Conservation (phyloP, 2,329 filamentous ascomycete species). For the Metarhizium brunneum region DNA sequence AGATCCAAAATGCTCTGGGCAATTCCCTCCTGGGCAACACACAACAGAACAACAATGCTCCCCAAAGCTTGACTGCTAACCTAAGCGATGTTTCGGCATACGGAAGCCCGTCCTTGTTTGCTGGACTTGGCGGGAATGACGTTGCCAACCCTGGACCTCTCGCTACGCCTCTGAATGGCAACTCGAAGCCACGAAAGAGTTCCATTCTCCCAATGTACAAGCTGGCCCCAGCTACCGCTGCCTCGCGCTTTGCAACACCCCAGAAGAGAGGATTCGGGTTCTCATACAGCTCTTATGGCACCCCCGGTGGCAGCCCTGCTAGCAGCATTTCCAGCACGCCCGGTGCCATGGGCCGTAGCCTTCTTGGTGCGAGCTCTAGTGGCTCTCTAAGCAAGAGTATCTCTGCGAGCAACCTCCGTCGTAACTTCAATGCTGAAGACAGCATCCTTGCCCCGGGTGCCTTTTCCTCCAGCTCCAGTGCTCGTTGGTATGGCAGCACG, state of each 20-base stretch:
- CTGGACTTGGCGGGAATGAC: slow-evolving; percentile 55
- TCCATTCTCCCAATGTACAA: slow-evolving; percentile 81
- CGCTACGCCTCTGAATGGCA: slow-evolving; percentile 76
- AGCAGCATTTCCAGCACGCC: slow-evolving; percentile 59
- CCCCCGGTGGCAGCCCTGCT: slow-evolving; percentile 60
- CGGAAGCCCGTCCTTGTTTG: slow-evolving; percentile 79
- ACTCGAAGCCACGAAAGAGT: slow-evolving; percentile 64
- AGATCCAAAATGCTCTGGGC: slow-evolving; percentile 34
- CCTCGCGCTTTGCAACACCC: slow-evolving; percentile 71
- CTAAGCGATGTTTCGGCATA: slow-evolving; percentile 81
- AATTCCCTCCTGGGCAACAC: slow-evolving; percentile 51
- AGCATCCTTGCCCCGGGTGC: slow-evolving; percentile 80
- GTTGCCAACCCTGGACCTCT: slow-evolving; percentile 73
- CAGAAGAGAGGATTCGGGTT: slow-evolving; percentile 86
- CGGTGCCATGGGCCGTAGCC: slow-evolving; percentile 54
- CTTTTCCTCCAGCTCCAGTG: slow-evolving; percentile 60
- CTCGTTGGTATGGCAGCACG: slow-evolving; percentile 56
- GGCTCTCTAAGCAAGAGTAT: slow-evolving; percentile 77
- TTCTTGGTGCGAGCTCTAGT: slow-evolving; percentile 56
- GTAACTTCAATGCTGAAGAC: slow-evolving; percentile 72
- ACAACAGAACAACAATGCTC: slow-evolving; percentile 39
- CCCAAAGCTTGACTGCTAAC: slow-evolving; percentile 65
- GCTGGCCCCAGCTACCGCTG: slow-evolving; percentile 64
- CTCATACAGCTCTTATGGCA: slow-evolving; percentile 85
- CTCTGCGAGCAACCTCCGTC: slow-evolving; percentile 76